These are phyloP conservation scores for Fusarium nanum DNA, from an alignment of 2,329 filamentous ascomycete genomes.

Conservation along the genomic window DNA sequence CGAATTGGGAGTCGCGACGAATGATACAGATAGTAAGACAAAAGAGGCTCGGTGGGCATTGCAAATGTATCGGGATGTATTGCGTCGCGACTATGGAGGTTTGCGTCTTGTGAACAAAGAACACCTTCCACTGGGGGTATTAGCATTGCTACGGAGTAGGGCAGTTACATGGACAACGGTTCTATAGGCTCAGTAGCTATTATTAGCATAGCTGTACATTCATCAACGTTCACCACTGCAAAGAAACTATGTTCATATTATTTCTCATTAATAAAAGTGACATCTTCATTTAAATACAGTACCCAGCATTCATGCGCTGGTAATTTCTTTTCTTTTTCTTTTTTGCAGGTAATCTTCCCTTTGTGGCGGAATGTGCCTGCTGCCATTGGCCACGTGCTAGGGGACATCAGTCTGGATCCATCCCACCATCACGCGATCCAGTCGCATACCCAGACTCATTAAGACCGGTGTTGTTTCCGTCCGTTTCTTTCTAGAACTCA, in stretches of 20 bases:
- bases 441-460: neutral
- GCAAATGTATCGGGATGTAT: conserved; percentile 1
- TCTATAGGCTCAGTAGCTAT: neutral
- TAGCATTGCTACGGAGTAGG: neutral
- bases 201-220: neutral
- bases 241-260: accelerated
- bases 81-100: neutral
- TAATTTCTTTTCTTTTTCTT: neutral
- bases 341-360: neutral
- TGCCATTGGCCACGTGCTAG: conserved; percentile 2
- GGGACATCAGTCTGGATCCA: neutral
- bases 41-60: neutral
- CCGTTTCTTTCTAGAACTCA: neutral
- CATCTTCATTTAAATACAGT: accelerated
- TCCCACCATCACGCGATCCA: neutral
- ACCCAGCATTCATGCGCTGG: neutral
- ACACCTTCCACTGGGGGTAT: neutral
- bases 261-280: neutral
- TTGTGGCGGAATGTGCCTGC: neutral
- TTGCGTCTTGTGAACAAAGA: conserved; percentile 3
- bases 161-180: conserved; percentile 2
- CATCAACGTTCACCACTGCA: accelerated
- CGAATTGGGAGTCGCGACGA: neutral
- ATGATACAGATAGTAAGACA: neutral
- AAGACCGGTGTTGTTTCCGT: neutral